Conservation (phyloP, 768 basidiomycete genomes). For the Psilocybe azurescens region DNA sequence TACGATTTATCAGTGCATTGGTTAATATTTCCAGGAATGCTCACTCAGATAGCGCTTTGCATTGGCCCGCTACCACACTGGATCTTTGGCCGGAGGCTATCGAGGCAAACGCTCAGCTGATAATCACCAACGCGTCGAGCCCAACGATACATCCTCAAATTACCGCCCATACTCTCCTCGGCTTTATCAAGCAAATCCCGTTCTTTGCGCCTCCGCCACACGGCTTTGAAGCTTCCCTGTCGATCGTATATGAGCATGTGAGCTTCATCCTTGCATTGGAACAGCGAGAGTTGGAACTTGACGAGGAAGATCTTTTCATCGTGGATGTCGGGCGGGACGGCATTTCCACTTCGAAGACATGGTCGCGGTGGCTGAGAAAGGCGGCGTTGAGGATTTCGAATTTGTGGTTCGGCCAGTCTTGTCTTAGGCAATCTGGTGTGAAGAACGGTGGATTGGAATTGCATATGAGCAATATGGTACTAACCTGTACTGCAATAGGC, state of each 20-base stretch:
- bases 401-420: conserved; percentile 47
- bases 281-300: conserved; percentile 41
- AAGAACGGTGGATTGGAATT: background rate
- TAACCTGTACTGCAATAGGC: conserved; percentile 43
- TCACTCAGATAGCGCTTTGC: too few species aligned
- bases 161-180: conserved; percentile 2
- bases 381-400: conserved; percentile 16
- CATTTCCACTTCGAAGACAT: conserved; percentile 12
- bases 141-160: conserved; percentile 29
- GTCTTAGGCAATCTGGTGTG: conserved; percentile 40
- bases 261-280: conserved; percentile 16
- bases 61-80: conserved; percentile 18
- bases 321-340: conserved; percentile 35
- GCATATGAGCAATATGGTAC: background rate
- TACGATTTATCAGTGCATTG: background rate
- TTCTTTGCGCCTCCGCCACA: conserved; percentile 21
- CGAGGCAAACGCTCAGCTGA: conserved; percentile 29
- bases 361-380: conserved; percentile 27
- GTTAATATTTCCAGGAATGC: too few species aligned
- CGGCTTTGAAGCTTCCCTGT: conserved; percentile 40
- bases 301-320: conserved; percentile 41
- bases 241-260: conserved; percentile 45
- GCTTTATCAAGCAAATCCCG: conserved; percentile 10
- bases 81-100: conserved; percentile 25
- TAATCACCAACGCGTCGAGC: conserved; percentile 26